Evolutionary conservation across 768 basidiomycete species (phyloP).

Genomic region (Coprinopsis sp.): DNA sequence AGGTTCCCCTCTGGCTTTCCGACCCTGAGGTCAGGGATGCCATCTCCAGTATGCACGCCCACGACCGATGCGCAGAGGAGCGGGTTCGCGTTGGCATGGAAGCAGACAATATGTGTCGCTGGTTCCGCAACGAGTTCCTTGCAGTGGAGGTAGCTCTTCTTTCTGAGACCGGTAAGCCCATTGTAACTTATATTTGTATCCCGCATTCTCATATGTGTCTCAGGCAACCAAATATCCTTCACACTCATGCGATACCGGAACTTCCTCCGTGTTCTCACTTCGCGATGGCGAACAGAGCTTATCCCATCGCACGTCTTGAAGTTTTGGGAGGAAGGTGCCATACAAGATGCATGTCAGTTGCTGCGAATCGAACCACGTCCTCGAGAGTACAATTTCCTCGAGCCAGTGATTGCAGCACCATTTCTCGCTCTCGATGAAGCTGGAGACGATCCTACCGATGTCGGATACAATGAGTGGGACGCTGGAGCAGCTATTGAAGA

Average conservation of each 20-base stretch:
- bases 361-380: not conserved
- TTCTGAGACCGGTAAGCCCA: not conserved
- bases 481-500: not conserved
- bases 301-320: not conserved
- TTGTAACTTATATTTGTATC: not conserved
- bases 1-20: not conserved
- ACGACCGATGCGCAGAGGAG: slow-evolving; percentile 2
- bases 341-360: not conserved
- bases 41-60: not conserved
- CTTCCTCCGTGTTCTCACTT: not conserved
- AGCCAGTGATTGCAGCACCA: not conserved
- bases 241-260: not conserved
- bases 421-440: not conserved
- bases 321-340: not conserved
- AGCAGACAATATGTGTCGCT: slow-evolving; percentile 1
- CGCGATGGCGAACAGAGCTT: not conserved
- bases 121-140: not conserved
- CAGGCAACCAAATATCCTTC: too few relatives aligned
- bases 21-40: not conserved
- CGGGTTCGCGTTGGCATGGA: not conserved
- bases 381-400: not conserved
- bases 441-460: not conserved
- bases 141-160: not conserved
- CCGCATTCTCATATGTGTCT: not conserved
- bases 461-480: not conserved